Base-by-base conservation (phyloP, 2,329 filamentous ascomycete genomes). In the Hirsutella rhossiliensis region DNA sequence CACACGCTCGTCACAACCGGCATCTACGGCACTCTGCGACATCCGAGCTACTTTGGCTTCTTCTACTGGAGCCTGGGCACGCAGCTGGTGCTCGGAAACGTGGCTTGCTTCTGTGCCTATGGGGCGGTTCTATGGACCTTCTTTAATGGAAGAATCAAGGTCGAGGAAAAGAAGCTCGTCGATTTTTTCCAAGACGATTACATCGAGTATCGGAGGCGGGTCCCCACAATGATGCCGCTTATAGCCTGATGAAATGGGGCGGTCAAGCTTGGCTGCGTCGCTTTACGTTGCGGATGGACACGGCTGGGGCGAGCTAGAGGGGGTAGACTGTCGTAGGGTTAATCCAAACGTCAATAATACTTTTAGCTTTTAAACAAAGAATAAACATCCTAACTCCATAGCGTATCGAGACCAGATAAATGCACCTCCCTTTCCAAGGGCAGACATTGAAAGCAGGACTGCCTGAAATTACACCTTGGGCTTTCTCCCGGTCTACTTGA, bases 41-140 rank as follows among this genome's bases (percentile, higher is more conserved):
- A 98, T 62, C 92, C 92, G 12, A 84, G 84, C 47, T 98, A 98
- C 65, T 96, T 97, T 67, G 92, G 90, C 4, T 98, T 96, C 68
- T 98, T 95, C 64, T 97, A 88, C 80, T 98, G 90, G 90, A 87
- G 86, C 0, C 58, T 97, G n/a, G 92, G 92, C 5, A 95, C 89
- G 12, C 92, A 98, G 69, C 58, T 97, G 38, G 78, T 94, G 44
- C 71, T 96, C 50, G 90, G 90, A 17, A 98, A 98, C 63, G 65
- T 75, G 9, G 51, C 94, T 2, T 94, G 87, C 60, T 78, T 94
- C 45, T 52, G 81, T 7, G 84, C 65, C 2, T 97, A 94, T 67
- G 65, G 77, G 0, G 61, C 73, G 8, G 83, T 94, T 15, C 62
- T 98, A 52, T 96, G 87, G 87, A 72, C 68, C 47, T 98, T 98